phyloP scores from a whole-genome alignment of 306 rosid species.

The Echinosophora koreensis region DNA sequence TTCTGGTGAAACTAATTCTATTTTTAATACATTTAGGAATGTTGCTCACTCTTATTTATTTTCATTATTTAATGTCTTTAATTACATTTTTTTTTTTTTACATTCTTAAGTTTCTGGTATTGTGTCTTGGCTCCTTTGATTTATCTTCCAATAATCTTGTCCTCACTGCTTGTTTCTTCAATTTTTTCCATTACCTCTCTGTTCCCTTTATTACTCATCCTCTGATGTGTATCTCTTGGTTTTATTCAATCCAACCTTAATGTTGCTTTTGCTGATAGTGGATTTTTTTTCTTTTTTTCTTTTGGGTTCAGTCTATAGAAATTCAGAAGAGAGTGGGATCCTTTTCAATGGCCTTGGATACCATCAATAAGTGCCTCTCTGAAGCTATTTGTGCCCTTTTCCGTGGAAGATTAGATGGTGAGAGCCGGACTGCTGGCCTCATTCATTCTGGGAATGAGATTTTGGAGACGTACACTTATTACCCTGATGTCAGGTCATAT shows the following conservation, averaged over 20 bases:
- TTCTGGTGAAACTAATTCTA: constrained; percentile 30
- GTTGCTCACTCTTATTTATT: constrained; percentile 6
- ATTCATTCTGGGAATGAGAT: constrained; percentile 95
- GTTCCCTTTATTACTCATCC: not conserved
- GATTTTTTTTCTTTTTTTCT: not conserved
- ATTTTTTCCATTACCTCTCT: not conserved
- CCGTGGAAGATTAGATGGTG: constrained; percentile 96
- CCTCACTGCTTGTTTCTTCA: not conserved
- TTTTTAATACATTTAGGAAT: constrained; percentile 22
- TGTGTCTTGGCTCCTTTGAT: constrained; percentile 17
- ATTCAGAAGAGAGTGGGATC: constrained; percentile 95
- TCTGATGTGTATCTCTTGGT: constrained; percentile 1
- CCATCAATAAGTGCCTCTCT: constrained; percentile 93
- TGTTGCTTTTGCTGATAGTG: constrained; percentile 37
- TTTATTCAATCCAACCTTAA: constrained; percentile 21
- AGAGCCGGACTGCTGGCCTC: constrained; percentile 87
- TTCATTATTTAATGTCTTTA: constrained; percentile 4
- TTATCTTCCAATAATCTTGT: constrained; percentile 25
- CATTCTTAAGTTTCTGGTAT: constrained; percentile 8
- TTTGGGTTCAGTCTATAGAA: constrained; percentile 79
- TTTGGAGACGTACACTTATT: constrained; percentile 78
- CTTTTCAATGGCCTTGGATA: constrained; percentile 91
- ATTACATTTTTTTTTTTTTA: constrained; percentile 16
- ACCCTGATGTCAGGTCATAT: constrained; percentile 78
- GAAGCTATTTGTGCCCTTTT: constrained; percentile 91